Conservation (phyloP, 345 rosid species). For the Cardamine resedifolia region DNA sequence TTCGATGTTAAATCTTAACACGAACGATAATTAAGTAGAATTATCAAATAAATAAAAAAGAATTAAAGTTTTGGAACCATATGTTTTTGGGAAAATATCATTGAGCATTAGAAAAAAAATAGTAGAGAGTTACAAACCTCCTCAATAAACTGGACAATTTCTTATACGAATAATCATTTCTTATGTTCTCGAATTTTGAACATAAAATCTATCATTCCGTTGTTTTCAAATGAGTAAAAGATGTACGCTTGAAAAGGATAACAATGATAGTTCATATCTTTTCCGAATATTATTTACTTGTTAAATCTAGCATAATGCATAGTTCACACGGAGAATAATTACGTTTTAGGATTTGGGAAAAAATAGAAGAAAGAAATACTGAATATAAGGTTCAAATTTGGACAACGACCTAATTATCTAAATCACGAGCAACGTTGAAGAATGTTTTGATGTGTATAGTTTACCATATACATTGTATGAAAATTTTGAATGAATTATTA, state of each 20-base stretch:
- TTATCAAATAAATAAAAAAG: background rate
- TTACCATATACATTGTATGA: constrained; percentile 14
- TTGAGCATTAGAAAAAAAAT: background rate
- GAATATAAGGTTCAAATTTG: background rate
- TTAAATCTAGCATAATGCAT: background rate
- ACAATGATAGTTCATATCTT: constrained; percentile 12
- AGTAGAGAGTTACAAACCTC: background rate
- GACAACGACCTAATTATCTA: constrained; percentile 40
- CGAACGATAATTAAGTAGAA: background rate
- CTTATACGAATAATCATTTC: background rate
- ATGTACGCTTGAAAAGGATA: background rate
- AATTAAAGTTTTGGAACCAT: background rate
- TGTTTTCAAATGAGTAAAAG: background rate
- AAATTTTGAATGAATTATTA: background rate
- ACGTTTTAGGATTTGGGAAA: background rate
- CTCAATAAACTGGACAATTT: background rate
- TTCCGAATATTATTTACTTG: background rate
- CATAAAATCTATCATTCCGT: background rate
- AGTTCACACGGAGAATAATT: constrained; percentile 8
- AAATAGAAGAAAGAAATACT: background rate
- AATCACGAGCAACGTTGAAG: constrained; percentile 23
- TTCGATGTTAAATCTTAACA: background rate
- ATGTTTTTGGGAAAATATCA: background rate
- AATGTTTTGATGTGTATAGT: constrained; percentile 40
- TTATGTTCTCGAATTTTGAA: constrained; percentile 1